Evolutionary conservation across 2,329 filamentous ascomycete species (phyloP).

Genomic region (Sclerotinia minor): DNA sequence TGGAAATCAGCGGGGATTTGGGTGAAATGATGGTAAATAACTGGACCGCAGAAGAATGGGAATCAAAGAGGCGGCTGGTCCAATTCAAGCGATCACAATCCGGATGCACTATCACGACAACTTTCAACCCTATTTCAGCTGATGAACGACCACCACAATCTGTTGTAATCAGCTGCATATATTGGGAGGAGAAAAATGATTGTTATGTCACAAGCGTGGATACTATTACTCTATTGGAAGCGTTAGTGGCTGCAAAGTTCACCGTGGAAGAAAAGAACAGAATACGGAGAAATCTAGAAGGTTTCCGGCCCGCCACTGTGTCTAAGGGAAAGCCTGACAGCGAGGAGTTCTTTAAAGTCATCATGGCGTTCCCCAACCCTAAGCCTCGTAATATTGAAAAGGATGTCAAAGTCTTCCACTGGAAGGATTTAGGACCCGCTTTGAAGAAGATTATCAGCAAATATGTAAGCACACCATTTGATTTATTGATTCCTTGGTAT

Average conservation of each 20-base stretch:
- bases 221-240: constrained; percentile 91
- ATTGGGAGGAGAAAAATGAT: constrained; percentile 88
- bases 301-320: constrained; percentile 87
- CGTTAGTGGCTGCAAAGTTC: constrained; percentile 81
- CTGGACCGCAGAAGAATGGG: constrained; percentile 82
- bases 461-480: constrained; percentile 55
- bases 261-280: constrained; percentile 98
- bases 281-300: constrained; percentile 92
- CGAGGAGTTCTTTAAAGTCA: constrained; percentile 97
- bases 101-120: constrained; percentile 77
- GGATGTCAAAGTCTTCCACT: constrained; percentile 97
- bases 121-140: constrained; percentile 74
- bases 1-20: constrained; percentile 85
- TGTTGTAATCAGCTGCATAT: constrained; percentile 96
- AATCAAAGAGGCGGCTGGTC: constrained; percentile 78
- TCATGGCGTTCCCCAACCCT: constrained; percentile 94
- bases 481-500: neutral
- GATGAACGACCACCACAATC: constrained; percentile 80
- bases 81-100: constrained; percentile 81
- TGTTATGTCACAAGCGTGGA: constrained; percentile 96
- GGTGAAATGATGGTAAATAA: constrained; percentile 72
- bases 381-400: constrained; percentile 99
- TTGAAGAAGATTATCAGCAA: constrained; percentile 99
- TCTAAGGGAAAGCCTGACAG: constrained; percentile 90
- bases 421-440: constrained; percentile 83